These are phyloP conservation scores for Darksidea phi DNA, from an alignment of 495 filamentous ascomycete species.

Conservation along the genomic window DNA sequence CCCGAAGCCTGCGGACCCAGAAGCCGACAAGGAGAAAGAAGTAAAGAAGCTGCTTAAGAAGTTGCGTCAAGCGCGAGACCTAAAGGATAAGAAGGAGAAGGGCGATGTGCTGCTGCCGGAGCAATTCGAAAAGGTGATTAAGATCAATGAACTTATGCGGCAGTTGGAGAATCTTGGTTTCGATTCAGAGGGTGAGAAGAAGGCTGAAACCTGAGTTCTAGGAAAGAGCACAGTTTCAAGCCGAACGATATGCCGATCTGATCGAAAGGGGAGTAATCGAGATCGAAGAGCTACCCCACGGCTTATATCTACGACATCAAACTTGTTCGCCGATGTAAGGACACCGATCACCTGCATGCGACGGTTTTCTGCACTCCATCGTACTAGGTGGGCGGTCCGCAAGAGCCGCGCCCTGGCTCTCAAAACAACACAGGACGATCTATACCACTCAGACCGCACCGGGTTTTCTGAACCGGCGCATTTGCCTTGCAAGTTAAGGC, in stretches of 20 bases:
- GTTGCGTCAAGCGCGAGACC: constrained; percentile 83
- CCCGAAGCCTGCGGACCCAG: constrained; percentile 53
- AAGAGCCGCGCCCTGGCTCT: no score
- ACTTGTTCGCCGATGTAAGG: background rate
- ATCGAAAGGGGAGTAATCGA: constrained; percentile 4
- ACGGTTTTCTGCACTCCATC: no score
- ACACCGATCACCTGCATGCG: no score
- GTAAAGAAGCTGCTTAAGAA: constrained; percentile 95
- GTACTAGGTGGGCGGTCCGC: no score
- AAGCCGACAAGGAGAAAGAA: constrained; percentile 86
- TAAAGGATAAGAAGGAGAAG: constrained; percentile 86
- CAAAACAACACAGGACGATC: no score
- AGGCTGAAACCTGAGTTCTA: constrained; percentile 24
- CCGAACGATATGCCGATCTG: constrained; percentile 11
- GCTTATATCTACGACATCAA: background rate
- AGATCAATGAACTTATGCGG: constrained; percentile 87
- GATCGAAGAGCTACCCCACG: constrained; percentile 7
- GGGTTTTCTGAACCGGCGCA: no score
- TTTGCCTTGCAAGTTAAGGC: no score
- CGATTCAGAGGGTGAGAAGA: constrained; percentile 60
- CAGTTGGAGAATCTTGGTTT: constrained; percentile 87
- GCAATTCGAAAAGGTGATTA: constrained; percentile 96
- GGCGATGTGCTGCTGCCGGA: constrained; percentile 83
- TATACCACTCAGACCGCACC: no score
- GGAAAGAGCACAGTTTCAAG: constrained; percentile 1